Base-by-base conservation (phyloP, 495 filamentous ascomycete genomes). In the Cladorrhinum samala region DNA sequence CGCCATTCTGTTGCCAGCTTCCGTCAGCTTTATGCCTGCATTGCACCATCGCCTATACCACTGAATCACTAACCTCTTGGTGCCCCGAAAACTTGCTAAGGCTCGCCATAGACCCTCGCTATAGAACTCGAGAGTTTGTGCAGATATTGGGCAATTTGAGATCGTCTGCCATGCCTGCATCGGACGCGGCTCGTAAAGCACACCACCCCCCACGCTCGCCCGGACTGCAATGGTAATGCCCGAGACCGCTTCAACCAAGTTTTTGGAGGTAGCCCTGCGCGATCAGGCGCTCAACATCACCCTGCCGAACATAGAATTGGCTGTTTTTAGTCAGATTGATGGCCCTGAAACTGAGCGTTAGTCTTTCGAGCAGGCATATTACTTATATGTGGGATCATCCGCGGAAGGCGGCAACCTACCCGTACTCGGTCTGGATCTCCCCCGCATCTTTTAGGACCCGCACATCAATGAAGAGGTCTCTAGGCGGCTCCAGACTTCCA, bases 401-500 rank as follows among this genome's bases (percentile, higher is more conserved):
- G 23, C 19, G 25, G 45, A 33, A 7, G 38, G n/a, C 38, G 3
- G 7, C 40, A 53, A 70, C 82, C 67, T 80, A 96, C 89, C 94
- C 94, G 69, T 97, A 99, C 74, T 99, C 94, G 9, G 94, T 99
- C 72, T 99, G 93, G 56, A 99, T 95, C 76, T 97, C 93, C 20
- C 94, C 94, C 40, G 92, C 94, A 75, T 99, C 93, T 66, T 93
- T 96, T 56, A 99, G 69, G 48, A 97, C 94, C 50, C 94, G 76
- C 46, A 99, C 94, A 70, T 99, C 94, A 66, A 99, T 94, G 66
- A 99, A 99, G 47, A 99, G 71, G 73, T 99, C 94, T 64, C 80
- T 83, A 25, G 94, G 93, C 30, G 94, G 94, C 64, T 97, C 91
- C 66, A 99, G 76, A 57, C 87, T 91, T 40, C 94, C 94, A 13